Evolutionary conservation across 495 filamentous ascomycete species (phyloP).

Genomic region (Neurospora sp.): DNA sequence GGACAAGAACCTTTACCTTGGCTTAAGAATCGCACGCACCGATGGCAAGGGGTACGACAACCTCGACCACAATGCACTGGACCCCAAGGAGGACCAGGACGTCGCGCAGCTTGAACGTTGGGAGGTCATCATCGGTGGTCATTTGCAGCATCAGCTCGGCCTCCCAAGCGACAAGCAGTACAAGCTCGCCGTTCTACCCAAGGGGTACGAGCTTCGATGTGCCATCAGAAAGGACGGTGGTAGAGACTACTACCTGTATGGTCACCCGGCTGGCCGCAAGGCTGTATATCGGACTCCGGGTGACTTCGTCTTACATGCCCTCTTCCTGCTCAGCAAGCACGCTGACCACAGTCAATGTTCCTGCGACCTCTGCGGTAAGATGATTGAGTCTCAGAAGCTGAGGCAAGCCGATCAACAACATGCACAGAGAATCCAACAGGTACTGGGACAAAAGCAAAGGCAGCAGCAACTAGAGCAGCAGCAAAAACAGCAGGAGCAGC

Average conservation of each 20-base stretch:
- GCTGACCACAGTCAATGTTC: conserved; percentile 24
- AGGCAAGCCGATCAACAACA: neutral
- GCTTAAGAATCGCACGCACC: conserved; percentile 18
- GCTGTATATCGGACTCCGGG: conserved; percentile 27
- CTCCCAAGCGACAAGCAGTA: conserved; percentile 17
- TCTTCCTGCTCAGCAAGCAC: conserved; percentile 28
- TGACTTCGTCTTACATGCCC: conserved; percentile 31
- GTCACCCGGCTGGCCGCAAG: conserved; percentile 27
- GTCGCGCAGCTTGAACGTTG: conserved; percentile 20
- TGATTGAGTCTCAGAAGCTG: conserved; percentile 6
- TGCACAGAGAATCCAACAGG: conserved; percentile 28
- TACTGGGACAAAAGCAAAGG: neutral
- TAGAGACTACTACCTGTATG: conserved; percentile 33
- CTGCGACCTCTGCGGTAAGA: conserved; percentile 23
- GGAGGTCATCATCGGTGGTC: conserved; percentile 23
- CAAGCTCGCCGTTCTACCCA: conserved; percentile 21
- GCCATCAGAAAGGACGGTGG: conserved; percentile 13
- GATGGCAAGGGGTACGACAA: conserved; percentile 17
- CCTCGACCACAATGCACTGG: conserved; percentile 15
- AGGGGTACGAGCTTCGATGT: conserved; percentile 22
- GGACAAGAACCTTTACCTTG: conserved; percentile 15
- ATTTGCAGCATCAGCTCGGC: conserved; percentile 15
- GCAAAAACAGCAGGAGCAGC: conserved; percentile 1
- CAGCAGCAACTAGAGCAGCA: conserved; percentile 4
- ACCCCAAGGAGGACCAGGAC: conserved; percentile 14